phyloP scores from a whole-genome alignment of 1,139 yeast genomes.

The Blastobotrys niveus region DNA sequence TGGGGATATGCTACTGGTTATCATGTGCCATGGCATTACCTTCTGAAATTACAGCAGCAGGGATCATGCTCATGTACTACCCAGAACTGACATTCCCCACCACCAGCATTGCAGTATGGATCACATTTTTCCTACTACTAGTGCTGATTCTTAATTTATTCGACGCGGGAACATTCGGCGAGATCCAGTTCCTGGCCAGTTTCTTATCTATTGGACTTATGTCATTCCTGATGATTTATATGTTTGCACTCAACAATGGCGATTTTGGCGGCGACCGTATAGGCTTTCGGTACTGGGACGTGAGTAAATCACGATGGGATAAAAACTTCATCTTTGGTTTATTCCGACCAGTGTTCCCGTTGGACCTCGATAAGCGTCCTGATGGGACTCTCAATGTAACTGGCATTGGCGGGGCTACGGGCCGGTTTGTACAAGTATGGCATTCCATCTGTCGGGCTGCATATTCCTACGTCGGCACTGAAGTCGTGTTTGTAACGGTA shows the following conservation, averaged over 20 bases:
- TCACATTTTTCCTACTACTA: constrained; percentile 51
- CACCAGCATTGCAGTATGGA: constrained; percentile 58
- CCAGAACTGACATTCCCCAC: constrained; percentile 48
- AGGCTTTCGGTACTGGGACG: constrained; percentile 66
- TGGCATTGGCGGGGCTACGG: constrained; percentile 60
- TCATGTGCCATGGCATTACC: constrained; percentile 71
- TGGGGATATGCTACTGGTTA: constrained; percentile 74
- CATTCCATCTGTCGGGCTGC: constrained; percentile 61
- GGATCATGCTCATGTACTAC: constrained; percentile 66
- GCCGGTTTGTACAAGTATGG: constrained; percentile 59
- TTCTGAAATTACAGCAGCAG: constrained; percentile 73
- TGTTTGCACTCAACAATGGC: constrained; percentile 61
- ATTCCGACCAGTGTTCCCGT: constrained; percentile 63
- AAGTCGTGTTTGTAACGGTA: constrained; percentile 77
- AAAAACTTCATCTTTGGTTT: constrained; percentile 57
- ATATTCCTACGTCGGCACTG: constrained; percentile 75
- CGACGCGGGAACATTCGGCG: constrained; percentile 71
- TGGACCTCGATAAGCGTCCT: constrained; percentile 11
- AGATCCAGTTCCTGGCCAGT: constrained; percentile 61
- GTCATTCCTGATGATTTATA: constrained; percentile 51
- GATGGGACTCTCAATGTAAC: constrained; percentile 25
- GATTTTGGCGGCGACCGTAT: constrained; percentile 32
- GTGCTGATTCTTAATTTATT: constrained; percentile 51
- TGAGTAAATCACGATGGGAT: constrained; percentile 45
- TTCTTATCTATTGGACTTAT: constrained; percentile 54